Evolutionary conservation across 208 protist genomes (phyloP), one percentile per base, ranked within the genome.

Genomic region (Wallacemonas sp.): DNA sequence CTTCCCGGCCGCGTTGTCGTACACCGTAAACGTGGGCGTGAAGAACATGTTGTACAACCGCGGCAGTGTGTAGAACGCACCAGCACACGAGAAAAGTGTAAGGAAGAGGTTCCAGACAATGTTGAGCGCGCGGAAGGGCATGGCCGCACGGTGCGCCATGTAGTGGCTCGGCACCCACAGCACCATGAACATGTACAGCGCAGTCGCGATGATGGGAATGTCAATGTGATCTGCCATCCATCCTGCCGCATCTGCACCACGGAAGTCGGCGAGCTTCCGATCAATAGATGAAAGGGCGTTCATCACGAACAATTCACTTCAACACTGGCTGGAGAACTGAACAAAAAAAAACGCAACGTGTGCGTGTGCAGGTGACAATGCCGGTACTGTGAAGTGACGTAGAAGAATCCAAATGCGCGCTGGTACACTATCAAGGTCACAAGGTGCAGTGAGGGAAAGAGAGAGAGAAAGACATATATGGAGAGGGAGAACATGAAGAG

Each of bases 81-180:
- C 90, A 1, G 63, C 26, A 13, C 85, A 60, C 13, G 89, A 95
- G 72, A 93, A 96, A 36, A 83, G 41, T 33, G 87, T 73, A 29
- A 97, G 76, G 0, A 83, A 45, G 29, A 92, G 54, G 48, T 97
- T 97, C 91, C 93, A 96, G 10, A 85, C 0, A 30, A 63, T 75
- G 58, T 87, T 87, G 13, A 79, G 41, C 1, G 34, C 26, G 1
- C 72, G 61, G 21, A 94, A 74, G 38, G 84, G 68, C 57, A 84
- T 76, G 13, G 92, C 66, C 26, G 32, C 33, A n/a, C 87, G 79
- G 58, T 77, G 50, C 38, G 78, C 75, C 91, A 95, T 97, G 38
- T 88, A 67, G 61, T 79, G 57, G 26, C 78, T 21, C 1, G 75
- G 81, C 9, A 90, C 72, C 46, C 82, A 89, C 12, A 93, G 57